Evolutionary conservation across 2,329 filamentous ascomycete genomes (phyloP), one percentile per base, ranked within the genome.

Genomic region (Penicillium italicum): DNA sequence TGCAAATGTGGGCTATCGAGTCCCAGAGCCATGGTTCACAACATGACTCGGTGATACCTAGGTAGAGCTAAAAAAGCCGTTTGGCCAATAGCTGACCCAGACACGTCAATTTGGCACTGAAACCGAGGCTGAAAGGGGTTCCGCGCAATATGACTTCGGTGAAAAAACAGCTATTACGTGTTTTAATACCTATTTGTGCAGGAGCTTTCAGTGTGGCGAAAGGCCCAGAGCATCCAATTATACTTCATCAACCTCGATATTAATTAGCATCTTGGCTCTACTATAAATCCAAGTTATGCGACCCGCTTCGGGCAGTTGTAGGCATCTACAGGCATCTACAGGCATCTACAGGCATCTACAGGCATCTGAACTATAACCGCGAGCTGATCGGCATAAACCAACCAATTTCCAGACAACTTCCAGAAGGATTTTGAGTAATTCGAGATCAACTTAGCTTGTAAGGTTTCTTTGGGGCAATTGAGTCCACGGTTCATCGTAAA

Each of bases 171-270:
- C 12, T 16, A 31, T 44, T 45, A 22, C 42, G 12, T 44, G 12
- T 20, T 4, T 18, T 44, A 18, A 9, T 42, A 6, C 28, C 28
- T 8, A 45, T 33, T 33, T 44, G 4, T 44, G 42, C 18, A 33
- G 30, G 18, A 22, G 10, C 18, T 12, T 20, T 6, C 16, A 12
- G 11, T 44, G 18, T 22, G 8, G 16, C 40, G 16, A 42, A 42
- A 28, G 16, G 12, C 42, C 26, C n/a, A n/a, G n/a, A 43, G 16
- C 16, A 11, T 14, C 26, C 18, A 5, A 9, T 31, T 31, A 44
- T 14, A 44, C 41, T 44, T 44, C 7, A 4, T 8, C 37, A 26
- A 68, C 6, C 65, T 70, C 22, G 81, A 82, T 78, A 82, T 78
- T 40, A 26, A 8, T 26, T 33, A 24, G 41, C 24, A 43, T 8